Evolutionary conservation across 805 yeast species (phyloP), one percentile per base, ranked within the genome.

Genomic region (Ogataea salicorniae): DNA sequence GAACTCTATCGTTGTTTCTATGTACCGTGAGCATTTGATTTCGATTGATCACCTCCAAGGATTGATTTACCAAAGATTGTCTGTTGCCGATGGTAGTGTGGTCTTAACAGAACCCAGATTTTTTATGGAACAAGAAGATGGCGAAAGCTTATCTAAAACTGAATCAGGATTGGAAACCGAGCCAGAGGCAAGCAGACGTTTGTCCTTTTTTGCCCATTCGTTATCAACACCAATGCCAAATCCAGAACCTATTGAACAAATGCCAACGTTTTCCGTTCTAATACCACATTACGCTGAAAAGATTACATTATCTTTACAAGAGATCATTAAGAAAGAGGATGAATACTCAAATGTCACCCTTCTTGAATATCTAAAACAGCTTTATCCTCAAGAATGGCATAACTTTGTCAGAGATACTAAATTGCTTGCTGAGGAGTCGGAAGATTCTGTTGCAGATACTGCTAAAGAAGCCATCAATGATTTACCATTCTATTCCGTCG

Each of bases 151-250:
- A 9, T 48, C 84, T 6, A 73, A 79, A 54, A 52, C 54, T 11
- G 59, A 79, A 74, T 53, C 74, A 80, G 68, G 80, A 16, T 79
- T 84, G 55, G 80, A 79, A 22, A 63, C 77, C 1, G 79, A 80
- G 43, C 79, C 89, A 0, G 96, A 87, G 60, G 95, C 96, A 0
- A 83, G 83, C 59, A 71, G 96, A 57, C 74, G 97, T 53, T 78
- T 89, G 1, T 85, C 95, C 0, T 89, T 87, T 61, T 89, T 89
- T 72, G 96, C 97, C 0, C 96, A 89, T 60, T 87, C 96, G 0
- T 69, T 89, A 39, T 83, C 95, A 0, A 87, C 95, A 0, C 92
- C 96, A 1, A 84, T 89, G 71, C 85, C 88, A 0, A 89, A 83
- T 40, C 83, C 89, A 0, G 66, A 75, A 13, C 77, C 88, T 0